Percentiles rank a stretch among this genome's conserved stretches.
These are phyloP conservation scores for Yamadazyma takamatsuzukensis DNA, from an alignment of 805 yeast genomes.

Conservation along the genomic window DNA sequence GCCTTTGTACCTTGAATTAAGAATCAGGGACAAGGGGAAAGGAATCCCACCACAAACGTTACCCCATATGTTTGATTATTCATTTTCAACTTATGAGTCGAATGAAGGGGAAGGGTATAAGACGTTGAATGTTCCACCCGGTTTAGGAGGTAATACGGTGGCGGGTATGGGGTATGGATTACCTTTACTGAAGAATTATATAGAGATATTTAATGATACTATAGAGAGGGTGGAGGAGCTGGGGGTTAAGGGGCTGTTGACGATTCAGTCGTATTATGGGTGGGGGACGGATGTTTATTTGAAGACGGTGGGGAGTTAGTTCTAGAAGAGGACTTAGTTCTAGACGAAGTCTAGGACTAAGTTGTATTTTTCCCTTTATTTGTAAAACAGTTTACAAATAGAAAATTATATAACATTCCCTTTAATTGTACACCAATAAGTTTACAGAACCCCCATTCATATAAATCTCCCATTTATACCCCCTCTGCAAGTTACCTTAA, in stretches of 20 bases:
- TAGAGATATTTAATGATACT: conserved; percentile 40
- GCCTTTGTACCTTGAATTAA: conserved; percentile 54
- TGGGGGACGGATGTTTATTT: conserved; percentile 46
- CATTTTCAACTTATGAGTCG: conserved; percentile 73
- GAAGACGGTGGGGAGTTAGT: conserved; percentile 30
- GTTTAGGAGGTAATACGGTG: conserved; percentile 62
- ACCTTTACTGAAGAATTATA: conserved; percentile 63
- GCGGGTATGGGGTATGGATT: conserved; percentile 98
- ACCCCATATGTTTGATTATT: conserved; percentile 73
- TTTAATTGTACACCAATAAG: too few relatives aligned
- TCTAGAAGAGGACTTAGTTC: neutral
- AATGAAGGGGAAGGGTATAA: conserved; percentile 57
- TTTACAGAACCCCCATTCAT: too few relatives aligned
- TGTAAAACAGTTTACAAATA: too few relatives aligned
- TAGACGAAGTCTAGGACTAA: neutral
- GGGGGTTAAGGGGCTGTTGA: conserved; percentile 34
- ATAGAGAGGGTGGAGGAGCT: conserved; percentile 2
- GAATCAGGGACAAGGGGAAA: conserved; percentile 84
- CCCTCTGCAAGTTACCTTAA: too few relatives aligned
- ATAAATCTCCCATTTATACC: too few relatives aligned
- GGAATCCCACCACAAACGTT: conserved; percentile 74
- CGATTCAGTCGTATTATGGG: conserved; percentile 39
- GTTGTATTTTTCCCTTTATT: too few relatives aligned
- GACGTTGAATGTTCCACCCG: conserved; percentile 68
- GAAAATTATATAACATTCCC: too few relatives aligned